phyloP scores from a whole-genome alignment of 306 rosid genomes.

The Prunus mongolica region DNA sequence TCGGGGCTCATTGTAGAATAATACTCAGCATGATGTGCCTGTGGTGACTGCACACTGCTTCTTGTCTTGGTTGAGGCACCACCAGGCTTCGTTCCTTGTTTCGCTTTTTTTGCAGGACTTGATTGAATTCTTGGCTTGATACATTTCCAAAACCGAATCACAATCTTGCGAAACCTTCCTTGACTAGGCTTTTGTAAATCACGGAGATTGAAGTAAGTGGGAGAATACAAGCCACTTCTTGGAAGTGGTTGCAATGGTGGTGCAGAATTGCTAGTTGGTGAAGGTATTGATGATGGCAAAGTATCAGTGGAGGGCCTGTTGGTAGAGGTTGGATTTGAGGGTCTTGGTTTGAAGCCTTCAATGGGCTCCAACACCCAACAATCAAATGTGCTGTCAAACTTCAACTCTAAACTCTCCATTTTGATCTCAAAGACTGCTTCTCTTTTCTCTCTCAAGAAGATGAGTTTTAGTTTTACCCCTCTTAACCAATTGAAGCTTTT shows the following conservation, averaged over 20 bases:
- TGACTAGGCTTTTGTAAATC: neutral
- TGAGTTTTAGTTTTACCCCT: neutral
- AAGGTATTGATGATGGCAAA: neutral
- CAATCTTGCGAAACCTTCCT: neutral
- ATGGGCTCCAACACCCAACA: slow-evolving; percentile 23
- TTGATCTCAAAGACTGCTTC: too few relatives aligned
- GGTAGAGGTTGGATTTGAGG: neutral
- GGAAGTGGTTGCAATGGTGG: neutral
- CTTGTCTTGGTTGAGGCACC: neutral
- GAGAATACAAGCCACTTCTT: neutral
- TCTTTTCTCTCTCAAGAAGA: neutral
- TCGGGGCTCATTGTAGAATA: slow-evolving; percentile 7
- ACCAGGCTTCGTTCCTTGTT: neutral
- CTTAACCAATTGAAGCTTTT: neutral
- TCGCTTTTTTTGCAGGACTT: neutral
- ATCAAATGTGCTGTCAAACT: neutral
- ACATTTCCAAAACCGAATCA: slow-evolving; percentile 15
- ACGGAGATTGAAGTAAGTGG: neutral
- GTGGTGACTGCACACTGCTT: neutral
- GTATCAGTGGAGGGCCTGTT: slow-evolving; percentile 3
- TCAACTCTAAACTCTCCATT: slow-evolving; percentile 11
- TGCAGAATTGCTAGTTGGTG: neutral
- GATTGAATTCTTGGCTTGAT: neutral
- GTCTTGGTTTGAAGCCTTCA: neutral
- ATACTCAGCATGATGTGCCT: neutral